Percentiles rank a stretch among this genome's conserved stretches.
These are phyloP conservation scores for Emergomyces africanus DNA, from an alignment of 2,329 filamentous ascomycete genomes.

Conservation along the genomic window DNA sequence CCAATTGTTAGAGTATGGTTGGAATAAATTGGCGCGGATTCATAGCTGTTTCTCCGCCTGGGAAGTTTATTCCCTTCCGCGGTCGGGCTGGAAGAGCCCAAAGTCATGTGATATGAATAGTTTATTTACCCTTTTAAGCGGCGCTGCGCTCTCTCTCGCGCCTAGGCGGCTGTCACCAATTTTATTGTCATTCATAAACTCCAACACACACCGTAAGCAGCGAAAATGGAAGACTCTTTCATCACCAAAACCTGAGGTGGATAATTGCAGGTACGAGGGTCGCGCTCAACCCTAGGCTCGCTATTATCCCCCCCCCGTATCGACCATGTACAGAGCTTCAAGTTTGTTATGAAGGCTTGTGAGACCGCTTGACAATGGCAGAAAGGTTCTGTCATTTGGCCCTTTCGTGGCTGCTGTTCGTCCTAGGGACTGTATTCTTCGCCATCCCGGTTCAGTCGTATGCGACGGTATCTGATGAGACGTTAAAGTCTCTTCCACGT, in stretches of 20 bases:
- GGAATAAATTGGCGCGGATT: background rate
- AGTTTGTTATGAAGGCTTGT: background rate
- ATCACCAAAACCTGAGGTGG: background rate
- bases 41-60: background rate
- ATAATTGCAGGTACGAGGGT: background rate
- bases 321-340: background rate
- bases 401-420: slow-evolving; percentile 2
- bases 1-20: background rate
- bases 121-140: background rate
- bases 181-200: background rate
- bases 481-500: slow-evolving; percentile 58
- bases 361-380: background rate
- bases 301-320: background rate
- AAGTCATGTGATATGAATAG: background rate
- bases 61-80: background rate
- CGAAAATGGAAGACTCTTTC: background rate
- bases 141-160: background rate
- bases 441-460: slow-evolving; percentile 33
- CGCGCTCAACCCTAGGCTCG: no score
- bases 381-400: background rate
- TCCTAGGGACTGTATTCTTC: slow-evolving; percentile 17
- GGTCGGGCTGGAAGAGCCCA: background rate
- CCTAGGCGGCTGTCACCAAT: background rate
- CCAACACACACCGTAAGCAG: no score
- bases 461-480: slow-evolving; percentile 57